Evolutionary conservation across 345 rosid genomes (phyloP), one percentile per base, ranked within the genome.

Genomic region (Raphanus sativus): DNA sequence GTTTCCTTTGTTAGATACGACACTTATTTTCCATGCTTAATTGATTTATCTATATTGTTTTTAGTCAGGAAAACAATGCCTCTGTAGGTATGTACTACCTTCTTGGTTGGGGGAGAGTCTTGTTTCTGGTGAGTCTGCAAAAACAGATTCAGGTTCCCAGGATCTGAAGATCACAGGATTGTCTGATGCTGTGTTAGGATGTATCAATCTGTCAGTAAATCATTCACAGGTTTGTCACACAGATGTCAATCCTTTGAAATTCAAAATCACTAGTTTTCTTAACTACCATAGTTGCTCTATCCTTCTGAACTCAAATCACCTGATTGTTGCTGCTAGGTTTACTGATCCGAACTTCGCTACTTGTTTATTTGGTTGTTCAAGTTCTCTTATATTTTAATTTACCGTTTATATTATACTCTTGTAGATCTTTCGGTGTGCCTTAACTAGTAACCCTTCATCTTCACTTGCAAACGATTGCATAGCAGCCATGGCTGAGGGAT

Each of bases 61-160:
- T 89, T 91, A 95, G 99, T 85, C 97, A 71, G 99, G 99, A 72
- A 87, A 89, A 78, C 93, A 88, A 76, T 95, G 97, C 82, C 86
- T 92, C 74, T 92, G 99, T 81, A 88, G 85, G 76, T 95, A 86
- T 88, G 77, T 82, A 74, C 56, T 95, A 34, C 97, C 98, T 71
- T 82, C 87, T 76, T 79, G 77, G 84, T 71, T 89, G 86, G 80
- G 81, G 33, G 78, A 84, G 81, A 84, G 74, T 60, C 82, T 77
- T 74, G 76, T 76, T 77, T 77, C 84, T 10, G 83, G 61, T 66
- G 84, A 89, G 70, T 83, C 86, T 69, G 55, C 89, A 67, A 84
- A 85, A 82, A 77, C 80, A 56, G 76, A 77, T 32, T 77, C 91
- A 71, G 64, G 77, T 85, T 83, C 86, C 52, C 83, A 77, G 29